Evolutionary conservation across 2,329 filamentous ascomycete species (phyloP), one percentile per base, ranked within the genome.

Genomic region (Parastagonospora nodorum): DNA sequence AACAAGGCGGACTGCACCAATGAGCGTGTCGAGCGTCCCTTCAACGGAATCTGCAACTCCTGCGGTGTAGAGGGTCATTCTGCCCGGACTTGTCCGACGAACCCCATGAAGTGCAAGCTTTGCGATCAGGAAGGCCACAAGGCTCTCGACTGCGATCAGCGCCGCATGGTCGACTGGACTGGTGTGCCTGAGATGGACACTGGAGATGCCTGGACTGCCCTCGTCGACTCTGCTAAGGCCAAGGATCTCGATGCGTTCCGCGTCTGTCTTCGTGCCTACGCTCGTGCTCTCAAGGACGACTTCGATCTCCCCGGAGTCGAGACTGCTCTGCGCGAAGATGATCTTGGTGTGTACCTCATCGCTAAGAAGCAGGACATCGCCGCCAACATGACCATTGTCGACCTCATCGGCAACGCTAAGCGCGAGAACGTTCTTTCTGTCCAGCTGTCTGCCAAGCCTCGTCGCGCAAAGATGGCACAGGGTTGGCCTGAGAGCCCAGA

Each of bases 391-490:
- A 82, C 75, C 41, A 73, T 82, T 19, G 77, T 84, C 56, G 77
- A 82, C 53, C 72, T 84, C 8, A 75, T 82, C 54, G 82, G 82
- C 40, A 79, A 81, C 53, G 75, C 87, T 15, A 81, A 81, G 50
- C 85, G 85, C 71, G 85, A 85, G 66, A 89, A 82, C 60, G 81
- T 81, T 1, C 77, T 90, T 42, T 83, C 82, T 0, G 85, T 86
- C 65, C 83, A 87, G 42, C 84, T 86, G 59, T 79, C 78, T 1
- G 72, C 80, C 29, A 83, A 83, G 57, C 82, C 87, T 42, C 82
- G 82, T 44, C 68, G 72, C 39, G 53, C 58, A 10, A 73, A 63
- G 59, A 83, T 89, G 69, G 78, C 77, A 15, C 77, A 82, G 1
- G 69, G 75, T 1, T 90, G 86, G 84, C 88, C 88, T 4, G 72